Percentiles rank a stretch among this genome's conserved stretches.
phyloP scores from a whole-genome alignment of 2,329 filamentous ascomycete species.

The Ambrosiella cleistominuta region DNA sequence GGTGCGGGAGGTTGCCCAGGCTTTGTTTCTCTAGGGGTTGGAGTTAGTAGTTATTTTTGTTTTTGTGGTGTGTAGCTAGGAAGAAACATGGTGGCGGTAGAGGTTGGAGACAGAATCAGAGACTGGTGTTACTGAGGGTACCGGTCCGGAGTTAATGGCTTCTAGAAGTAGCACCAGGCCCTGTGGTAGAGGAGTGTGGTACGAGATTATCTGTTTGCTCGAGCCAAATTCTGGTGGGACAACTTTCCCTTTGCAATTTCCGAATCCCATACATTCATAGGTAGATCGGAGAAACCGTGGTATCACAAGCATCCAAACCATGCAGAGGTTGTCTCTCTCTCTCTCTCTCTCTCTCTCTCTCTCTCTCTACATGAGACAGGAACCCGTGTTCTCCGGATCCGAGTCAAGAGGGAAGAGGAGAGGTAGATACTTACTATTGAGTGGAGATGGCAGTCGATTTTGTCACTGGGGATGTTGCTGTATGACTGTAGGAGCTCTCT shows the following conservation, averaged over 20 bases:
- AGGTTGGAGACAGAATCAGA: too few relatives aligned
- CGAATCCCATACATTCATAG: background rate
- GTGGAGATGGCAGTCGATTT: slow-evolving; percentile 19
- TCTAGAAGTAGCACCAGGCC: background rate
- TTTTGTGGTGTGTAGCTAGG: background rate
- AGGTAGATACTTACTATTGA: slow-evolving; percentile 11
- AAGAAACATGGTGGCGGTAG: background rate
- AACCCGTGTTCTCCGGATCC: background rate
- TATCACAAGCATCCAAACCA: background rate
- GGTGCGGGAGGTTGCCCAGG: slow-evolving; percentile 28
- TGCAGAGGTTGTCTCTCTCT: too few relatives aligned
- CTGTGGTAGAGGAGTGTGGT: background rate
- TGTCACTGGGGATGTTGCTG: slow-evolving; percentile 21
- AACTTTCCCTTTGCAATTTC: background rate
- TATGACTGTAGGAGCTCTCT: slow-evolving; percentile 23
- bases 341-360: too few relatives aligned
- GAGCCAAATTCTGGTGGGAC: background rate
- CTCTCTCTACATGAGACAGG: background rate
- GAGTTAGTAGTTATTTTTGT: background rate
- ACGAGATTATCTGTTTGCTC: too few relatives aligned
- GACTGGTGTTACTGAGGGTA: background rate
- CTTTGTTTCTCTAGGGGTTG: slow-evolving; percentile 22
- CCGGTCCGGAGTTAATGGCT: background rate
- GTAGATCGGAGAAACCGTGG: background rate
- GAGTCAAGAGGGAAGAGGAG: background rate